Conservation (phyloP, 192 early-diverging fungal species). For the Coemansia sp. region DNA sequence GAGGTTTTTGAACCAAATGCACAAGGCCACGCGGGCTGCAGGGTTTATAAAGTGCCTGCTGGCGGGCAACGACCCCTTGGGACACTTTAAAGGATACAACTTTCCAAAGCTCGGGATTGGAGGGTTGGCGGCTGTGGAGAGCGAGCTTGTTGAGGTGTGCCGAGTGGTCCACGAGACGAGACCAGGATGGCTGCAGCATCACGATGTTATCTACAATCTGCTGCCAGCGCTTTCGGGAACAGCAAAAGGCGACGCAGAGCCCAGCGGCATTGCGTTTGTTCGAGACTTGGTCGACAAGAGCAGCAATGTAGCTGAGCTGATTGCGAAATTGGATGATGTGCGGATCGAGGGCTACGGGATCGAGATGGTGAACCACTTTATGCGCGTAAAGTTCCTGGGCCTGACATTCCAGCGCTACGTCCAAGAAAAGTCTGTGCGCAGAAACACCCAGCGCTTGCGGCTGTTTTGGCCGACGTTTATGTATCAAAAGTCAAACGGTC, state of each 20-base stretch:
- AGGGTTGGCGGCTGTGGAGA: constrained; percentile 28
- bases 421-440: constrained; percentile 16
- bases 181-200: constrained; percentile 24
- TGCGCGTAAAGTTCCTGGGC: constrained; percentile 40
- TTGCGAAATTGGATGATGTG: constrained; percentile 16
- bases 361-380: constrained; percentile 40
- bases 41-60: constrained; percentile 31
- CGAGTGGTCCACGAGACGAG: constrained; percentile 7
- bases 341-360: constrained; percentile 37
- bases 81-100: constrained; percentile 40
- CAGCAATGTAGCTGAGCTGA: constrained; percentile 12
- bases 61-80: constrained; percentile 34
- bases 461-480: constrained; percentile 52
- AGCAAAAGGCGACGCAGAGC: constrained; percentile 4
- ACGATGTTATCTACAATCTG: constrained; percentile 32
- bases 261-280: constrained; percentile 14
- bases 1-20: constrained; percentile 15
- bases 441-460: background rate
- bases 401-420: constrained; percentile 50
- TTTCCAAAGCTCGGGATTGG: constrained; percentile 27
- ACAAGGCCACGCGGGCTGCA: constrained; percentile 25
- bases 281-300: constrained; percentile 17
- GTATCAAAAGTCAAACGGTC: constrained; percentile 29
- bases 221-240: constrained; percentile 32
- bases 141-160: constrained; percentile 24